Percentiles rank a stretch among this genome's conserved stretches.
Conservation (phyloP, 352 stramenopile species). For the Phytophthora megakarya region DNA sequence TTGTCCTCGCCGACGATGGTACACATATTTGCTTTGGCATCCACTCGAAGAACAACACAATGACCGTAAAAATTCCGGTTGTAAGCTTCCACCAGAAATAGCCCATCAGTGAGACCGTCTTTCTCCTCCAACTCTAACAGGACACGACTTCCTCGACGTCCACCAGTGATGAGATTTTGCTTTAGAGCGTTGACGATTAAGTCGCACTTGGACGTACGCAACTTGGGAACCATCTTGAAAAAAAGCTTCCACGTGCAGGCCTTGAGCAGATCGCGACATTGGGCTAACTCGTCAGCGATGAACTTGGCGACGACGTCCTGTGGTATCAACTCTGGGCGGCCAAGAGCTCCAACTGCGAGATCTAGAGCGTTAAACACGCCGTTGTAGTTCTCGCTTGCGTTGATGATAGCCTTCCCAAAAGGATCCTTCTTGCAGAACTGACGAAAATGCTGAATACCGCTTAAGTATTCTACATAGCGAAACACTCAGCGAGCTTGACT, state of each 20-base stretch:
- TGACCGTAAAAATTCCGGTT: neutral
- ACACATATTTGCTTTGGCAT: neutral
- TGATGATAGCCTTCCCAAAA: neutral
- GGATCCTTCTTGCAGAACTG: neutral
- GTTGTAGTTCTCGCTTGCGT: neutral
- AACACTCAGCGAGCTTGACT: neutral
- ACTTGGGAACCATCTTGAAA: neutral
- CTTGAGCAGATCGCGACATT: neutral
- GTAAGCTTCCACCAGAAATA: neutral
- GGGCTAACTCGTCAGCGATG: neutral
- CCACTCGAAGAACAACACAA: neutral
- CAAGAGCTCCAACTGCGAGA: neutral
- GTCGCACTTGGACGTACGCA: neutral
- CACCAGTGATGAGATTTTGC: neutral
- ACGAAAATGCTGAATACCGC: neutral
- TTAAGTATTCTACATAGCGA: neutral
- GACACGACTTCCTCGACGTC: neutral
- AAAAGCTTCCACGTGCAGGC: neutral
- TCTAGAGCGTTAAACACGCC: neutral
- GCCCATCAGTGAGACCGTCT: neutral
- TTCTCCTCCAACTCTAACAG: neutral
- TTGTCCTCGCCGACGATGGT: neutral
- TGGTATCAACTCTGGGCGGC: neutral
- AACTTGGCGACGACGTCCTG: neutral
- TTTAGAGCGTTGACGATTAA: neutral